Conservation (phyloP, 164 flowering plant genomes). For the Tinospora cordifolia region DNA sequence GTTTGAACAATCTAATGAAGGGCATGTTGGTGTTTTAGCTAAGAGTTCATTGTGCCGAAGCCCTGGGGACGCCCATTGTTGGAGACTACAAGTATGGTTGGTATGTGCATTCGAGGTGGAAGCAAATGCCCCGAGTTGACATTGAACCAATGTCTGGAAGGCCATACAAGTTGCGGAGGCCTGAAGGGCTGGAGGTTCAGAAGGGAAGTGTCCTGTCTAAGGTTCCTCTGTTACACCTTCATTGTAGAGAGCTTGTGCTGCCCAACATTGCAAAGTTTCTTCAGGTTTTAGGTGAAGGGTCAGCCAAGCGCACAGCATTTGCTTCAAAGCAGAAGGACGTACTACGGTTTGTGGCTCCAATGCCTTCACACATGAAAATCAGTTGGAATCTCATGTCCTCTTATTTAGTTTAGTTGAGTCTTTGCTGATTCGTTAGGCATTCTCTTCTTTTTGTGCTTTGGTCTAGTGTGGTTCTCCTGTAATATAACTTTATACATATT, state of each 20-base stretch:
- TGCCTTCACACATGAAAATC: slow-evolving; percentile 92
- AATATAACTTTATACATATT: too few species aligned
- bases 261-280: slow-evolving; percentile 72
- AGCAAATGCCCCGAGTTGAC: slow-evolving; percentile 69
- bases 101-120: slow-evolving; percentile 74
- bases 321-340: slow-evolving; percentile 47
- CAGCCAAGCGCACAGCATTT: slow-evolving; percentile 9
- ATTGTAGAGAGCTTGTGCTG: slow-evolving; percentile 73
- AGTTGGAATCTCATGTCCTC: slow-evolving; percentile 98
- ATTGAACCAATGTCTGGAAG: slow-evolving; percentile 59
- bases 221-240: slow-evolving; percentile 83
- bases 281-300: slow-evolving; percentile 15
- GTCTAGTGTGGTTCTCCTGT: too few species aligned
- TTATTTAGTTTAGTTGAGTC: slow-evolving; percentile 41
- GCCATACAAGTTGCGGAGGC: slow-evolving; percentile 73
- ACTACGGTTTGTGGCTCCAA: slow-evolving; percentile 73
- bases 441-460: too few species aligned
- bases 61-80: slow-evolving; percentile 83
- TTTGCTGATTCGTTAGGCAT: neutral
- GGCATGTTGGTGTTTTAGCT: slow-evolving; percentile 35
- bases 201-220: slow-evolving; percentile 88
- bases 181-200: slow-evolving; percentile 70
- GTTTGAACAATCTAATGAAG: neutral
- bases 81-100: slow-evolving; percentile 90
- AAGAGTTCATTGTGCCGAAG: slow-evolving; percentile 92